Evolutionary conservation across 139 green algal genomes (phyloP).

Genomic region (Penium margaritaceum): DNA sequence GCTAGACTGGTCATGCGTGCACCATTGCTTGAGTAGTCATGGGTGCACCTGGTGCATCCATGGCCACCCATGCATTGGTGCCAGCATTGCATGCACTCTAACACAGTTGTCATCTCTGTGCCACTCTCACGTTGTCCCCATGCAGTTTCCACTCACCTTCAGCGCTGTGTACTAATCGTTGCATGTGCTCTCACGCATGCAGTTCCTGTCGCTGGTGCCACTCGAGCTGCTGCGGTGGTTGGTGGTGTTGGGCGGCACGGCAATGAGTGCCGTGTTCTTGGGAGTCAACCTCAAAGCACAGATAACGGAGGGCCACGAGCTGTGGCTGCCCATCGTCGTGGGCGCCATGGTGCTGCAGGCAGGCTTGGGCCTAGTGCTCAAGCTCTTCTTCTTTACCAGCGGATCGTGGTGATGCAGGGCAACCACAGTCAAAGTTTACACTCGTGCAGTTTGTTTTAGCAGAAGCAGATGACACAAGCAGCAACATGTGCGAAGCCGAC

Average conservation of each 20-base stretch:
- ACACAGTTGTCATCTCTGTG: neutral
- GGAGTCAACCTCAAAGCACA: slow-evolving; percentile 27
- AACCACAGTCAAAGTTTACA: too few relatives aligned
- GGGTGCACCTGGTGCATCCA: too few relatives aligned
- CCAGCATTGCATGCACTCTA: neutral
- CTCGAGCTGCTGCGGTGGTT: slow-evolving; percentile 36
- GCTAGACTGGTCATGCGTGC: too few relatives aligned
- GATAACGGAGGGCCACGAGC: slow-evolving; percentile 10
- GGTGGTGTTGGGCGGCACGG: slow-evolving; percentile 19
- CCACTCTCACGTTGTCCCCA: slow-evolving; percentile 11
- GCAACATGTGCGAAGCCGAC: too few relatives aligned
- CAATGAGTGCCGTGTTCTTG: slow-evolving; percentile 32
- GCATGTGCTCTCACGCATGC: too few relatives aligned
- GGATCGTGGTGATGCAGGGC: too few relatives aligned
- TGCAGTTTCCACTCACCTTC: neutral
- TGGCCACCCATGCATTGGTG: too few relatives aligned
- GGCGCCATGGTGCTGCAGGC: slow-evolving; percentile 17
- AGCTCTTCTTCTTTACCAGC: slow-evolving; percentile 46
- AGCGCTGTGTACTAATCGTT: too few relatives aligned
- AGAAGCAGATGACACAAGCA: too few relatives aligned
- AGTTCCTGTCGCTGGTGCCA: slow-evolving; percentile 43
- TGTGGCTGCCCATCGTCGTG: slow-evolving; percentile 15
- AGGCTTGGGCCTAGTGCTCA: slow-evolving; percentile 31
- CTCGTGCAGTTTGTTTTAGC: too few relatives aligned
- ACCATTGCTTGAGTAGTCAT: too few relatives aligned